Conservation (phyloP, 306 rosid species). For the Gastrolobium bilobum region DNA sequence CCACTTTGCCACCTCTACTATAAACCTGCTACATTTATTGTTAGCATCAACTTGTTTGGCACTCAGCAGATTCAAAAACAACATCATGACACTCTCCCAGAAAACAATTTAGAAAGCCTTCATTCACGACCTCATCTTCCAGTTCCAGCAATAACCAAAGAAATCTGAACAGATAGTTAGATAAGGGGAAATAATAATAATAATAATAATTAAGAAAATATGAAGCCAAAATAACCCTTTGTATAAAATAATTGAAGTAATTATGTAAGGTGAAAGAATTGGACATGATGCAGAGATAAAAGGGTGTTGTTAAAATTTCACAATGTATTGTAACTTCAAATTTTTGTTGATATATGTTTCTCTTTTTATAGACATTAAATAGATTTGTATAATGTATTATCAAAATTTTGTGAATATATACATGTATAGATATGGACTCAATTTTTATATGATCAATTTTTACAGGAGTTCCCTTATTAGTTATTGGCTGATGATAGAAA, state of each 20-base stretch:
- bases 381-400: too few species aligned
- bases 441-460: too few species aligned
- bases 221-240: conserved; percentile 9
- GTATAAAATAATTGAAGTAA: conserved; percentile 13
- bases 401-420: too few species aligned
- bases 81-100: background rate
- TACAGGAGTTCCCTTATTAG: too few species aligned
- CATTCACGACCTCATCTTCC: conserved; percentile 11
- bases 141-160: background rate
- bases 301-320: background rate
- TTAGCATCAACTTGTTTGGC: background rate
- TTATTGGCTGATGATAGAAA: background rate
- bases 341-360: too few species aligned
- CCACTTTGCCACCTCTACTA: too few species aligned
- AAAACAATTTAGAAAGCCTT: background rate
- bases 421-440: too few species aligned
- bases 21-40: conserved; percentile 11
- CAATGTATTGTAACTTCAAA: too few species aligned
- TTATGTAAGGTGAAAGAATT: conserved; percentile 27
- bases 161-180: background rate
- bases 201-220: background rate
- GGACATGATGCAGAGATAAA: conserved; percentile 26
- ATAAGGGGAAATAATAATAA: background rate
- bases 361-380: too few species aligned
- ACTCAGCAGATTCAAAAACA: background rate